A percentile compares a stretch with the other conserved stretches of the same genome.
phyloP scores from a whole-genome alignment of 1,284 basidiomycete genomes.

The Ganoderma boninense region DNA sequence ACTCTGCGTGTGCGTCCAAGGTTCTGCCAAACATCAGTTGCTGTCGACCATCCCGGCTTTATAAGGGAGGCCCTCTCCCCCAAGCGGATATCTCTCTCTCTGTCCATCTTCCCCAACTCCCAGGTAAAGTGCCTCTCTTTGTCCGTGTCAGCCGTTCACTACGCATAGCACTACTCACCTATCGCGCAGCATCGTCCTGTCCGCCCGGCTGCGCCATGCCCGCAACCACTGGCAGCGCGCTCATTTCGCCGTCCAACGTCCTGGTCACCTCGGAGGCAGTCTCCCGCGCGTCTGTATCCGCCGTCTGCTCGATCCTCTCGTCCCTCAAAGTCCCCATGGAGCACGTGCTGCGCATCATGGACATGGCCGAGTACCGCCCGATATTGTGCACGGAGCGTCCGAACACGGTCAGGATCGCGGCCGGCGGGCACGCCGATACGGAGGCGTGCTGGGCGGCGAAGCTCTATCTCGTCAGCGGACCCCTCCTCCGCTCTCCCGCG shows the following conservation, averaged over 20 bases:
- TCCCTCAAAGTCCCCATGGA: background rate
- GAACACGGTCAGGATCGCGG: background rate
- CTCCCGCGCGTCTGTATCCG: background rate
- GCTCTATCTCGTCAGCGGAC: constrained; percentile 17
- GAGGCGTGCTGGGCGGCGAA: constrained; percentile 11
- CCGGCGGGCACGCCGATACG: background rate
- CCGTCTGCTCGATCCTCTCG: background rate
- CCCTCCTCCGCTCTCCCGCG: constrained; percentile 2
- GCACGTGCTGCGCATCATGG: background rate
- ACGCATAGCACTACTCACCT: background rate
- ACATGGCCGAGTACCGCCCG: background rate
- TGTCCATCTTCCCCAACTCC: background rate
- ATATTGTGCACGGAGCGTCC: background rate
- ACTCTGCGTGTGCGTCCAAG: no score
- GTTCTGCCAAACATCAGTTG: background rate
- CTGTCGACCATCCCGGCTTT: no score
- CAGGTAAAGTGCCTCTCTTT: background rate
- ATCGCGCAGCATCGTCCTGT: background rate
- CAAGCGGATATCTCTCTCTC: background rate
- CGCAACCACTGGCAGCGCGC: background rate
- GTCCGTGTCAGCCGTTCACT: background rate
- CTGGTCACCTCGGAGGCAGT: background rate
- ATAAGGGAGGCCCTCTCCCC: no score
- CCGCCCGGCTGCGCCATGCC: background rate
- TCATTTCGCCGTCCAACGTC: no score